These are phyloP conservation scores for Tolypocladium ovalisporum DNA, from an alignment of 2,329 filamentous ascomycete genomes.

Conservation along the genomic window DNA sequence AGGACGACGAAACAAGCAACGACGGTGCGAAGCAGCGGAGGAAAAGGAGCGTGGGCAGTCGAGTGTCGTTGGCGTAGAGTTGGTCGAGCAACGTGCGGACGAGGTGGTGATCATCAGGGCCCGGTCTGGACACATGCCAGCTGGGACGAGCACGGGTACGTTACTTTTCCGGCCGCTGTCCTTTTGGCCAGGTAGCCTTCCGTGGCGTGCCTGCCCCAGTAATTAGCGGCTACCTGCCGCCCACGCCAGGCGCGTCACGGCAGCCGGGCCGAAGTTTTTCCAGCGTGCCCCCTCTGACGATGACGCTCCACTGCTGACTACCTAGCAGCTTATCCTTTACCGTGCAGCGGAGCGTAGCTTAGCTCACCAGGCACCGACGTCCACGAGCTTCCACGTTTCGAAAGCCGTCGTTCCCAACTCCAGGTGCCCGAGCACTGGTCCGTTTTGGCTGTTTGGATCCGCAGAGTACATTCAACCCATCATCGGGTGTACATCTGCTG, in stretches of 20 bases:
- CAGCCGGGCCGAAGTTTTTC: constrained; percentile 7
- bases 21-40: not conserved
- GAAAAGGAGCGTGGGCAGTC: not conserved
- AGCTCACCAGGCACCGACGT: constrained; percentile 1
- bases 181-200: constrained; percentile 9
- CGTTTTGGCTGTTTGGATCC: not conserved
- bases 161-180: too few species aligned
- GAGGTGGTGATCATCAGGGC: not conserved
- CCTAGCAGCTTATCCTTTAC: not conserved
- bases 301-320: constrained; percentile 4
- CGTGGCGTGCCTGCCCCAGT: not conserved
- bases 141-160: not conserved
- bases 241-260: not conserved
- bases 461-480: not conserved
- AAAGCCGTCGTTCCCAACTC: not conserved
- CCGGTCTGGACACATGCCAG: not conserved
- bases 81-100: not conserved
- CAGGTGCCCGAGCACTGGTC: not conserved
- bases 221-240: not conserved
- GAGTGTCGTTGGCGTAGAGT: not conserved
- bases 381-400: constrained; percentile 5
- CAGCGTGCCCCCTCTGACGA: not conserved
- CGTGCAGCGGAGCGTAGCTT: not conserved
- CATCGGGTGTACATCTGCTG: not conserved
- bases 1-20: not conserved